A percentile compares a stretch with the other conserved stretches of the same genome.
Conservation (phyloP, 371 early-diverging fungal genomes). For the Dentiscutata heterogama region DNA sequence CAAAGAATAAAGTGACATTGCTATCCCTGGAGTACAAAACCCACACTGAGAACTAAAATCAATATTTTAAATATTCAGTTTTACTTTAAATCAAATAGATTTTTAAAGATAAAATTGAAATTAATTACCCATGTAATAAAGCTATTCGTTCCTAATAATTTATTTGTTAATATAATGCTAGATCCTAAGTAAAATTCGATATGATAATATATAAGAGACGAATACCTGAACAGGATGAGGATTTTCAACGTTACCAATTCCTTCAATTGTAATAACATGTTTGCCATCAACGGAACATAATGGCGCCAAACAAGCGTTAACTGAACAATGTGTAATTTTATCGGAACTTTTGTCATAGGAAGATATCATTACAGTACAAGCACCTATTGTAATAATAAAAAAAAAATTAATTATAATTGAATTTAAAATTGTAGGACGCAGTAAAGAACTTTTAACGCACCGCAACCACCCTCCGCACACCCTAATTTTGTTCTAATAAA, state of each 20-base stretch:
- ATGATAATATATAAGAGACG: not conserved
- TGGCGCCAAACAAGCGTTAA: slow-evolving; percentile 81
- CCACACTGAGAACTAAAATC: slow-evolving; percentile 79
- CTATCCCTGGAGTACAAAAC: slow-evolving; percentile 87
- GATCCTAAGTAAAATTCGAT: not conserved
- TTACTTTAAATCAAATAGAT: not conserved
- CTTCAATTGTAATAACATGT: slow-evolving; percentile 85
- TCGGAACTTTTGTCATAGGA: slow-evolving; percentile 56
- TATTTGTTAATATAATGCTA: not conserved
- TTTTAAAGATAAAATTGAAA: slow-evolving; percentile 8
- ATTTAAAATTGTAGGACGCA: not conserved
- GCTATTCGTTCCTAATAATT: slow-evolving; percentile 65
- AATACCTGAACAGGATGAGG: slow-evolving; percentile 76
- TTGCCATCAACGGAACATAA: slow-evolving; percentile 76
- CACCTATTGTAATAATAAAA: slow-evolving; percentile 54
- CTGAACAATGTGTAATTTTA: slow-evolving; percentile 60
- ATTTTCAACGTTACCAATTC: slow-evolving; percentile 69
- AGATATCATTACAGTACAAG: slow-evolving; percentile 83
- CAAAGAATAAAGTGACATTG: slow-evolving; percentile 82
- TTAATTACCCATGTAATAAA: slow-evolving; percentile 60
- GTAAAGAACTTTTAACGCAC: slow-evolving; percentile 38
- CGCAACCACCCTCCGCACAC: slow-evolving; percentile 79
- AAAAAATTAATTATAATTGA: not conserved
- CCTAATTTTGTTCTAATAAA: slow-evolving; percentile 74
- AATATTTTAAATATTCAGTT: not conserved